These are phyloP conservation scores for Pythium vanterpoolii DNA, from an alignment of 352 stramenopile species.

Conservation along the genomic window DNA sequence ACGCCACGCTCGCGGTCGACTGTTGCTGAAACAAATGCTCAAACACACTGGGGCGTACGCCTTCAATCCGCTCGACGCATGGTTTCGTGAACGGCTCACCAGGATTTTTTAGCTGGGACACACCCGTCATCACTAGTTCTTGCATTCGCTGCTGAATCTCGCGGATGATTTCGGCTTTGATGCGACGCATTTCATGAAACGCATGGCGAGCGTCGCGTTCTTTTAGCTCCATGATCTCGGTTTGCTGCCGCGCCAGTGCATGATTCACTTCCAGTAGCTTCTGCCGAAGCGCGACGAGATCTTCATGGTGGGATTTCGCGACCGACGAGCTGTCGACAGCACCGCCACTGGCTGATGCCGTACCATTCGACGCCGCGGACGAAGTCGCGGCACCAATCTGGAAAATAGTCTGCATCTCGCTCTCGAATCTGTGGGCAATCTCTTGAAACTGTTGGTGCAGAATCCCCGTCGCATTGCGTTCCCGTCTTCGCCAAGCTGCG, in stretches of 20 bases:
- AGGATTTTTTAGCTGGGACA: constrained; percentile 8
- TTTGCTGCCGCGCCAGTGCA: constrained; percentile 53
- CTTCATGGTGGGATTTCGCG: constrained; percentile 32
- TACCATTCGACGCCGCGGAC: constrained; percentile 15
- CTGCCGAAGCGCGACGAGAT: constrained; percentile 51
- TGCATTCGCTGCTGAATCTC: constrained; percentile 64
- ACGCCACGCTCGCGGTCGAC: constrained; percentile 29
- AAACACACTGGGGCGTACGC: constrained; percentile 58
- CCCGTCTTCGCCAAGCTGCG: constrained; percentile 41
- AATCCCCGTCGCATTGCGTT: constrained; percentile 36
- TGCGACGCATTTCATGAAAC: constrained; percentile 52
- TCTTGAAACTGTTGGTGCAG: constrained; percentile 48
- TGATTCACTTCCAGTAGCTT: constrained; percentile 71
- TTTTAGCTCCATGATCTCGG: constrained; percentile 60
- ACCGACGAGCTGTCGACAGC: constrained; percentile 9
- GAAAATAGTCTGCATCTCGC: constrained; percentile 47
- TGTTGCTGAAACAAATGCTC: constrained; percentile 55
- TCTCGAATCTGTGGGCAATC: constrained; percentile 56
- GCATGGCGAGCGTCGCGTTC: constrained; percentile 62
- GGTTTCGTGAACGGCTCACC: constrained; percentile 17
- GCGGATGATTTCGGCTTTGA: constrained; percentile 61
- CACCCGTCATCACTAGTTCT: constrained; percentile 46
- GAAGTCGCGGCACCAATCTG: constrained; percentile 24
- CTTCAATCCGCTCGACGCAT: constrained; percentile 61
- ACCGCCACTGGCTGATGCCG: neutral